These are phyloP conservation scores for Chaetoceros tenuissimus DNA, from an alignment of 108 stramenopile species.

Conservation along the genomic window DNA sequence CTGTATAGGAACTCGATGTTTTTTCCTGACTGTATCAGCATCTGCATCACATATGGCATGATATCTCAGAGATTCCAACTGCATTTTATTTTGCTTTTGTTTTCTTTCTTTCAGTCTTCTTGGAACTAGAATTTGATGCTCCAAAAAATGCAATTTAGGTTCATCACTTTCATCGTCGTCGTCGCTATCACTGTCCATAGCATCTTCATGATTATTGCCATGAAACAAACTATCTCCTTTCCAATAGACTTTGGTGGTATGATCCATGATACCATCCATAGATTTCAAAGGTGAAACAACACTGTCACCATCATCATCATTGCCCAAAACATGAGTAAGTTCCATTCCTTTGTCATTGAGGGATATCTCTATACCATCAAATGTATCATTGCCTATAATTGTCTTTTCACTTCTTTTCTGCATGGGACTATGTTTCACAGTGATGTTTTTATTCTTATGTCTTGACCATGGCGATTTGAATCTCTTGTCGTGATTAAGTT, in stretches of 20 bases:
- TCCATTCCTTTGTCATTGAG: background rate
- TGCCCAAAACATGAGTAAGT: background rate
- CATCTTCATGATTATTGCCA: too few species aligned
- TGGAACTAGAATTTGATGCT: too few species aligned
- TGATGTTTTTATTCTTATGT: too few species aligned
- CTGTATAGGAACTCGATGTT: background rate
- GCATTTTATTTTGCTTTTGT: too few species aligned
- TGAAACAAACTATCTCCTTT: too few species aligned
- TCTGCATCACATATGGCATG: background rate
- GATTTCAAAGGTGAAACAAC: background rate
- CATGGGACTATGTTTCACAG: too few species aligned
- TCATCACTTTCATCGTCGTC: too few species aligned
- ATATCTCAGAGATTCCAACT: background rate
- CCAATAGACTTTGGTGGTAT: background rate
- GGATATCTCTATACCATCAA: background rate
- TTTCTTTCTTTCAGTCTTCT: too few species aligned
- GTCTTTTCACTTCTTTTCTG: background rate
- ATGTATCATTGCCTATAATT: background rate
- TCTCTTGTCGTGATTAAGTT: too few species aligned
- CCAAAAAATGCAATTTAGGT: too few species aligned
- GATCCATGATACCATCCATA: background rate
- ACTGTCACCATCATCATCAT: background rate
- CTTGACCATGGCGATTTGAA: too few species aligned
- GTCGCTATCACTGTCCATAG: too few species aligned
- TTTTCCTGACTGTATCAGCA: background rate